These are phyloP conservation scores for Pseudozyma sp. DNA, from an alignment of 1,284 basidiomycete species.

Conservation along the genomic window DNA sequence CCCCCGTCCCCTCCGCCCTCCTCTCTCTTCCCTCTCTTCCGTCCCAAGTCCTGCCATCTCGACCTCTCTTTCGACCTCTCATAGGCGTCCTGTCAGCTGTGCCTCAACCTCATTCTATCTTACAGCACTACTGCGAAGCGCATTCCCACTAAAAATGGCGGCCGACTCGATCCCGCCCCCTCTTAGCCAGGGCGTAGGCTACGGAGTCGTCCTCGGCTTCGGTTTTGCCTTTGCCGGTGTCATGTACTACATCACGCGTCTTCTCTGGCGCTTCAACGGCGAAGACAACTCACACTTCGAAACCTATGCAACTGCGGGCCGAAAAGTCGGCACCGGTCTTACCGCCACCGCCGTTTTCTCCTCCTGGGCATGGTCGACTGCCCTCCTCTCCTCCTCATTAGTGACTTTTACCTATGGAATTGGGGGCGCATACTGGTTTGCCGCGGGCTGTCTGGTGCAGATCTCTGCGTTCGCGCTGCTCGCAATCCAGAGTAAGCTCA, in stretches of 20 bases:
- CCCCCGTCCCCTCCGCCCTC: no score
- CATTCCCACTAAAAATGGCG: conserved; percentile 15
- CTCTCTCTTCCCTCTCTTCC: no score
- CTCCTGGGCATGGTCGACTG: conserved; percentile 63
- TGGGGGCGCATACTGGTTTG: conserved; percentile 55
- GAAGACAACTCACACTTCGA: conserved; percentile 56
- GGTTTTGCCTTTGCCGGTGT: conserved; percentile 61
- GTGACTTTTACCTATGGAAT: conserved; percentile 55
- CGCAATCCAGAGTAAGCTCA: conserved; percentile 54
- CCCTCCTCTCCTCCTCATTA: conserved; percentile 44
- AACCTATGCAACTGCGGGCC: conserved; percentile 55
- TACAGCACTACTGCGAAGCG: no score
- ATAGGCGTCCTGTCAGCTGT: not conserved
- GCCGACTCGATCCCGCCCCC: conserved; percentile 49
- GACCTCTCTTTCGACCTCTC: not conserved
- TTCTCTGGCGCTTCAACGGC: conserved; percentile 40
- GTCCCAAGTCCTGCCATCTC: no score
- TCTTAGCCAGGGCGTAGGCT: conserved; percentile 63
- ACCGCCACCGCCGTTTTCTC: conserved; percentile 61
- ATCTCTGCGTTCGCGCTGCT: conserved; percentile 56
- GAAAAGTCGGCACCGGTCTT: conserved; percentile 60
- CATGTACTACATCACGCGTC: conserved; percentile 50
- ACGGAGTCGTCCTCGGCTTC: conserved; percentile 66
- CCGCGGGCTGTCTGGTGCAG: conserved; percentile 51
- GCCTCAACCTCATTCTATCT: not conserved